A percentile compares a stretch with the other conserved stretches of the same genome.
These are phyloP conservation scores for Voacanga thouarsii DNA, from an alignment of 257 asterid genomes.

Conservation along the genomic window DNA sequence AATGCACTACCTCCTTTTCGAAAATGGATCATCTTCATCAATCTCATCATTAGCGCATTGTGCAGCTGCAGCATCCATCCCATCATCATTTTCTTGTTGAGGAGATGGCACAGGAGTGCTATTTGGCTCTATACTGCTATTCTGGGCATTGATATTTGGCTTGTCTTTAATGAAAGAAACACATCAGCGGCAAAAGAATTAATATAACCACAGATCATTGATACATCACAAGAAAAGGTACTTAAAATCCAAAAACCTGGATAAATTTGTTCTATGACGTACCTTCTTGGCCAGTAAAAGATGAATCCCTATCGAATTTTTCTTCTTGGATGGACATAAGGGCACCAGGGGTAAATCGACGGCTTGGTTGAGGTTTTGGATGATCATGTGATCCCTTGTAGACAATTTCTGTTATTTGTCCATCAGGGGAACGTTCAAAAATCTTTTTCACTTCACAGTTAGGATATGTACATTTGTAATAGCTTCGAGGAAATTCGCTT, in stretches of 20 bases:
- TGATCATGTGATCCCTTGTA: constrained; percentile 97
- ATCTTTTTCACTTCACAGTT: constrained; percentile 95
- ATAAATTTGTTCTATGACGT: constrained; percentile 5
- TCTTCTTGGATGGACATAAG: constrained; percentile 74
- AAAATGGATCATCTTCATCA: constrained; percentile 70
- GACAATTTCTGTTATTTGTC: constrained; percentile 84
- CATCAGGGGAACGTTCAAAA: constrained; percentile 90
- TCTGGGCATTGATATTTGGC: constrained; percentile 33
- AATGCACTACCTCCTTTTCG: constrained; percentile 63
- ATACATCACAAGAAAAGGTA: background rate
- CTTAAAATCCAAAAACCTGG: background rate
- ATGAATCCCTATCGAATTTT: constrained; percentile 48
- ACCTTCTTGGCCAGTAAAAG: constrained; percentile 71
- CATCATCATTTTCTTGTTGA: constrained; percentile 61
- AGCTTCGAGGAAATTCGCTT: constrained; percentile 95
- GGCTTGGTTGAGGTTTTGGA: constrained; percentile 89
- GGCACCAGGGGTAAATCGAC: constrained; percentile 72
- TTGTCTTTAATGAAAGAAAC: constrained; percentile 53
- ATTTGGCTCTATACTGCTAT: constrained; percentile 45
- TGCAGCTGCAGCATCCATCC: constrained; percentile 50
- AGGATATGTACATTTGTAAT: constrained; percentile 92
- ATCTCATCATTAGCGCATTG: constrained; percentile 56
- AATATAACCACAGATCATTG: background rate
- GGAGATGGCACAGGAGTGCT: constrained; percentile 63
- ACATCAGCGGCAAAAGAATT: constrained; percentile 4